Percentiles rank a stretch among this genome's conserved stretches.
Conservation (phyloP, 257 asterid genomes). For the Jacaranda mimosifolia region DNA sequence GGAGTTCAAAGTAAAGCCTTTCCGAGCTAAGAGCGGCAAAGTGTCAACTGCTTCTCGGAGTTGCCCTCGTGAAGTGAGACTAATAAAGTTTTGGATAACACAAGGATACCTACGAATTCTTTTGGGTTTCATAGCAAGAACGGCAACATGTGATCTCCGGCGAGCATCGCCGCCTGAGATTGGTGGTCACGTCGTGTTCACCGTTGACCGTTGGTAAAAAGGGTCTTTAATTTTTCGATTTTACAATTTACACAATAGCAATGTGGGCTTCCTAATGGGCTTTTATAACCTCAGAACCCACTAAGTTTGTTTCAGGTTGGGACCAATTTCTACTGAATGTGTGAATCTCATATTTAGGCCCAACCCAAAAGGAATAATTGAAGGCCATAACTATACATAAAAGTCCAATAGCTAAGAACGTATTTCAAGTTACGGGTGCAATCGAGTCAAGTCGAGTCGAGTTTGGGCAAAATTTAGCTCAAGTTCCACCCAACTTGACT, state of each 20-base stretch:
- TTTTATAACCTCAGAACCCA: not conserved
- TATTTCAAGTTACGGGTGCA: too few species aligned
- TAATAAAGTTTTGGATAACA: slow-evolving; percentile 46
- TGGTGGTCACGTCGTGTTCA: slow-evolving; percentile 40
- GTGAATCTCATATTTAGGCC: not conserved
- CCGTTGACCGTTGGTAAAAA: slow-evolving; percentile 38
- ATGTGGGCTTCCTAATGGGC: slow-evolving; percentile 39
- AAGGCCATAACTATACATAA: not conserved
- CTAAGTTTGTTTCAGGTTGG: not conserved
- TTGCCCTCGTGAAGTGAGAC: slow-evolving; percentile 59
- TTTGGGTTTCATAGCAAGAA: slow-evolving; percentile 59
- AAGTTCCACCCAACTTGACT: too few species aligned
- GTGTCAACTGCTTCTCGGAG: slow-evolving; percentile 65
- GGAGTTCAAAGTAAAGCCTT: slow-evolving; percentile 63
- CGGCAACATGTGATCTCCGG: slow-evolving; percentile 61
- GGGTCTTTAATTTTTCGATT: not conserved
- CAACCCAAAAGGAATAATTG: not conserved
- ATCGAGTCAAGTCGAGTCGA: too few species aligned
- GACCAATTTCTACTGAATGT: not conserved
- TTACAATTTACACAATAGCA: not conserved
- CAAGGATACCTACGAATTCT: slow-evolving; percentile 48
- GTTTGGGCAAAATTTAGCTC: not conserved
- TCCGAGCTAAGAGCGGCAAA: slow-evolving; percentile 55
- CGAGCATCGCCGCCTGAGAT: slow-evolving; percentile 49
- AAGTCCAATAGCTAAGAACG: not conserved